phyloP scores from a whole-genome alignment of 1,139 yeast species.

The Suhomyces kunorum region DNA sequence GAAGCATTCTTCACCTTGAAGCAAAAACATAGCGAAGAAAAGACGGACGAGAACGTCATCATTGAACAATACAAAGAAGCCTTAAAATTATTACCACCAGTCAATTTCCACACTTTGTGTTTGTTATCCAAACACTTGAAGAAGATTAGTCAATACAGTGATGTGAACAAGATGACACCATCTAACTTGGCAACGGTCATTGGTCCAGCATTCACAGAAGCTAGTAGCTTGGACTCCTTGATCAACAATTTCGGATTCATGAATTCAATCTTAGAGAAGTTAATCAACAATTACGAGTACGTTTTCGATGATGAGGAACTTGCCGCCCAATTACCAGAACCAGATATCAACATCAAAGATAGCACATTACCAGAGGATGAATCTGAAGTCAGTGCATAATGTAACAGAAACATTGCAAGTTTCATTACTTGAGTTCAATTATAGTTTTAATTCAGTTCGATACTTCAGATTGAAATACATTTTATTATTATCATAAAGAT shows the following conservation, averaged over 20 bases:
- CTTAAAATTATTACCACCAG: constrained; percentile 56
- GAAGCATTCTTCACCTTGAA: constrained; percentile 50
- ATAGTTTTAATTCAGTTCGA: neutral
- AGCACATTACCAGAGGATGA: neutral
- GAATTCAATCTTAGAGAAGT: constrained; percentile 54
- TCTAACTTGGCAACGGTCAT: constrained; percentile 79
- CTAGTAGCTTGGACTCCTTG: constrained; percentile 52
- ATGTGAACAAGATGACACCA: constrained; percentile 74
- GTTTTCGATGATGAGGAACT: constrained; percentile 32
- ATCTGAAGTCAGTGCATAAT: neutral
- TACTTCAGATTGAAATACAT: neutral
- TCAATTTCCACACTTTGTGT: constrained; percentile 68
- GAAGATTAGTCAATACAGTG: constrained; percentile 58
- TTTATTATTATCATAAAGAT: too few relatives aligned
- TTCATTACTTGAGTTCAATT: neutral
- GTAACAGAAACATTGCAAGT: neutral
- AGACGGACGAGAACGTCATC: constrained; percentile 22
- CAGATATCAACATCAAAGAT: constrained; percentile 7
- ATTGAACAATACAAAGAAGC: constrained; percentile 45
- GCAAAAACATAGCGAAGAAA: constrained; percentile 29
- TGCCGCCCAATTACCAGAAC: constrained; percentile 8
- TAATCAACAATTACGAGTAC: constrained; percentile 43
- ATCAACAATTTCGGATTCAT: constrained; percentile 56
- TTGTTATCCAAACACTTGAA: constrained; percentile 69
- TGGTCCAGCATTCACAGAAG: constrained; percentile 62